phyloP scores from a whole-genome alignment of 768 basidiomycete species.

The Saitozyma sp. region DNA sequence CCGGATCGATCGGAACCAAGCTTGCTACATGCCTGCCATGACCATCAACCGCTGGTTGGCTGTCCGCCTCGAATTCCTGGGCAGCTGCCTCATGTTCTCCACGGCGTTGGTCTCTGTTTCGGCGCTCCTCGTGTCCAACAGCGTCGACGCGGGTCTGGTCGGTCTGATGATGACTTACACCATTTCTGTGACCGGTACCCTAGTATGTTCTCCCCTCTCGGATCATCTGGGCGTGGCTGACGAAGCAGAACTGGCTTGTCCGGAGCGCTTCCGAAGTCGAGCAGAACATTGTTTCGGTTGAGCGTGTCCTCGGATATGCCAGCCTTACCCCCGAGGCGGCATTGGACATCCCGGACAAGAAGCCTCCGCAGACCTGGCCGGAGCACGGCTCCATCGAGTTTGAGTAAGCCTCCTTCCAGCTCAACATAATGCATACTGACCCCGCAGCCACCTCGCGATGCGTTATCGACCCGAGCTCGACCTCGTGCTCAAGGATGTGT shows the following conservation, averaged over 20 bases:
- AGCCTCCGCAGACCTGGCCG: conserved; percentile 41
- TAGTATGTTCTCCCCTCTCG: conserved; percentile 58
- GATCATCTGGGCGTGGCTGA: conserved; percentile 1
- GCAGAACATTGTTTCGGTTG: conserved; percentile 53
- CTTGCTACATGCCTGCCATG: conserved; percentile 70
- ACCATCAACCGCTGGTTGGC: conserved; percentile 66
- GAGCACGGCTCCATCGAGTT: conserved; percentile 47
- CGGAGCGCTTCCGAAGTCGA: conserved; percentile 52
- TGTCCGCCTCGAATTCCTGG: conserved; percentile 78
- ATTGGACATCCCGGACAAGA: conserved; percentile 44
- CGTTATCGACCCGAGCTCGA: conserved; percentile 52
- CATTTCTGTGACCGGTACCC: conserved; percentile 73
- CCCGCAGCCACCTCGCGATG: conserved; percentile 44
- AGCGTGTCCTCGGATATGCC: conserved; percentile 49
- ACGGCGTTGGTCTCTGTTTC: conserved; percentile 67
- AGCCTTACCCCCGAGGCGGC: conserved; percentile 48
- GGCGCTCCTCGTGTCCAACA: conserved; percentile 68
- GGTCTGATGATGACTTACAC: conserved; percentile 84
- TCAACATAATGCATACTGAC: background rate
- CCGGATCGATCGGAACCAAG: conserved; percentile 81
- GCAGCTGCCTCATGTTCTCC: conserved; percentile 73
- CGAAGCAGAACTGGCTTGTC: conserved; percentile 49
- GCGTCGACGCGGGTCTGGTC: conserved; percentile 80
- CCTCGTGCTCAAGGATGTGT: conserved; percentile 47
- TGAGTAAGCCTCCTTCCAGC: conserved; percentile 27